These are phyloP conservation scores for Sisymbrium irio DNA, from an alignment of 345 rosid species.

Conservation along the genomic window DNA sequence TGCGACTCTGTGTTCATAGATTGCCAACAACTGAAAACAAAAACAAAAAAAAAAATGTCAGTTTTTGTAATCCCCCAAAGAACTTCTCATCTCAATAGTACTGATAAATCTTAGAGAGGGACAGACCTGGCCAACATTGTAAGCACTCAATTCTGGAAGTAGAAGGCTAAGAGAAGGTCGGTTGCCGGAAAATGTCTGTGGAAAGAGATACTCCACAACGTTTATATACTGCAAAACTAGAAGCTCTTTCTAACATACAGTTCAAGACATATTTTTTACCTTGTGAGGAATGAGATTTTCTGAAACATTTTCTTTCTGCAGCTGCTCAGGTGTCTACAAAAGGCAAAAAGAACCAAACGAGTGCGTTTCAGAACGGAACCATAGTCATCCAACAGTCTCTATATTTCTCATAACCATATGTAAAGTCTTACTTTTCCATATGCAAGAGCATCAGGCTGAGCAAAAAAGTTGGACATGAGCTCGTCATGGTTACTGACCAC, in stretches of 20 bases:
- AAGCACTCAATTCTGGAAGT: slow-evolving; percentile 76
- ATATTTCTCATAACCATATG: neutral
- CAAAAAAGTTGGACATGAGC: slow-evolving; percentile 98
- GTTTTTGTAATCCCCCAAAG: neutral
- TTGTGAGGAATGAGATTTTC: slow-evolving; percentile 85
- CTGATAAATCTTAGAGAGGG: neutral
- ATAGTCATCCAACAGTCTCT: neutral
- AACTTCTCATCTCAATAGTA: neutral
- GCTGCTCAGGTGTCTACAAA: slow-evolving; percentile 74
- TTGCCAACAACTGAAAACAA: slow-evolving; percentile 67
- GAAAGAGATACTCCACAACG: slow-evolving; percentile 1
- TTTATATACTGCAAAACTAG: neutral
- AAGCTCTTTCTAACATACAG: neutral
- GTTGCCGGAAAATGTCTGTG: slow-evolving; percentile 81
- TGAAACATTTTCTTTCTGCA: slow-evolving; percentile 71
- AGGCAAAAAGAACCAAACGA: slow-evolving; percentile 13
- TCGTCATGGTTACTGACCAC: slow-evolving; percentile 94
- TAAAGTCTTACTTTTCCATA: slow-evolving; percentile 74
- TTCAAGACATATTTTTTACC: slow-evolving; percentile 44
- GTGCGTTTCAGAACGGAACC: slow-evolving; percentile 11
- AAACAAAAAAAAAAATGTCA: neutral
- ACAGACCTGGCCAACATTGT: slow-evolving; percentile 79
- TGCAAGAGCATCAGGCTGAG: slow-evolving; percentile 99
- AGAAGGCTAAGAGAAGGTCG: slow-evolving; percentile 93
- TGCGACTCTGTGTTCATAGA: slow-evolving; percentile 93